Base-by-base conservation (phyloP, 768 basidiomycete genomes). In the Pleurotus platypus region DNA sequence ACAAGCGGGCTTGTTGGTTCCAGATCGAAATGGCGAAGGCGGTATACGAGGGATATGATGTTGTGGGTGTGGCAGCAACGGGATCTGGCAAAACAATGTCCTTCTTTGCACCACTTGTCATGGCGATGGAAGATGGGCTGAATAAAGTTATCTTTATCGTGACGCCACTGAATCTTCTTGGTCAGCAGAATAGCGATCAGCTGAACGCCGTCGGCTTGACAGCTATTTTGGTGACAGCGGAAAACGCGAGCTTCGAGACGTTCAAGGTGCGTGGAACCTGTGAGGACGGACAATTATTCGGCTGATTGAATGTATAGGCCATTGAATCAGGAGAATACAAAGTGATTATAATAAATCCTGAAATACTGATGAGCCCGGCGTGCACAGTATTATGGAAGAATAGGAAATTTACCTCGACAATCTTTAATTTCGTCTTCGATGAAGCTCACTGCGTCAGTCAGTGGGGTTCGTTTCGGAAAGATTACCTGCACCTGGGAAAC, bases 351-450 rank as follows among this genome's bases (percentile, higher is more conserved):
- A 64, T 66, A 55, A 70, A 65, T 43, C 69, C 70, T 43, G 69
- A 73, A 58, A 51, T 58, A 0, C 30, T 70, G 6, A 61, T 67
- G 59, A 60, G 59, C 38, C 40, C 53, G 11, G 56, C 48, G 4
- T 69, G 66, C 39, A 61, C 65, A 30, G 53, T 37, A 4, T 55
- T 71, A 2, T 66, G 59, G 63, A 62, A 67, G 43, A 59, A 61
- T n/a, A n/a, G 48, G 2, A 20, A 20, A 15, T 70, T 70, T 56
- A 61, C 59, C 5, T 50, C 56, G 6, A 47, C 56, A 5, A 50
- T 70, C 3, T 57, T 75, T 12, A 63, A 64, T 58, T 56, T 74
- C 15, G 64, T 68, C 5, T 65, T 74, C 35, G 75, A 78, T n/a
- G n/a, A n/a, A n/a, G n/a, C n/a, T n/a, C n/a, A n/a, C n/a, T n/a